Conservation (phyloP, 306 rosid genomes). For the Castanea mollissima region DNA sequence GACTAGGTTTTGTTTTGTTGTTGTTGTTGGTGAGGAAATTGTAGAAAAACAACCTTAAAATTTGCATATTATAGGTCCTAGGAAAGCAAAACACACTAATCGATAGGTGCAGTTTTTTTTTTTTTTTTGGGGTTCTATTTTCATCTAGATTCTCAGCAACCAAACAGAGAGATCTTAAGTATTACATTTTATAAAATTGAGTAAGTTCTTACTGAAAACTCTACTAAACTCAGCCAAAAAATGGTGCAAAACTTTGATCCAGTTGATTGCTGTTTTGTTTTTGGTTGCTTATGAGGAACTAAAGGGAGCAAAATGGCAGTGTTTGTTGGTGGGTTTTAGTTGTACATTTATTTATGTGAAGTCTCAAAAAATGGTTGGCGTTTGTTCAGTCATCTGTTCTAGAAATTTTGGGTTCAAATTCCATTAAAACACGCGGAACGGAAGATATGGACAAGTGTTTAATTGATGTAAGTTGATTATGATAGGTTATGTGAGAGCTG, state of each 20-base stretch:
- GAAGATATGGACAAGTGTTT: neutral
- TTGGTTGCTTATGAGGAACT: no score
- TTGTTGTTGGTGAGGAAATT: neutral
- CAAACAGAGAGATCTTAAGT: neutral
- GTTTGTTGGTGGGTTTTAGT: no score
- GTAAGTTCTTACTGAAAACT: no score
- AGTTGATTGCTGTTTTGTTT: neutral
- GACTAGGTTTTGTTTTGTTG: neutral
- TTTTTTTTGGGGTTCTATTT: neutral
- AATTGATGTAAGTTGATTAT: neutral
- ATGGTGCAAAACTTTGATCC: neutral
- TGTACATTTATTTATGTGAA: neutral
- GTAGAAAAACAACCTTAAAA: neutral
- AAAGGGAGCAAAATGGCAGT: no score
- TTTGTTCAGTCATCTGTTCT: neutral
- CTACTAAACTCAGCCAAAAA: neutral
- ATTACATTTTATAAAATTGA: no score
- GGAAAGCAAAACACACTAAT: no score
- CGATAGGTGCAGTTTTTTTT: neutral
- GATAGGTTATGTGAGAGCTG: slow-evolving; percentile 32
- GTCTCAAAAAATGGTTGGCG: neutral
- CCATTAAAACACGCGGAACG: neutral
- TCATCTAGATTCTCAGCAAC: neutral
- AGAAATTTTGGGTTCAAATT: neutral
- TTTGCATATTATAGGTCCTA: neutral